A percentile compares a stretch with the other conserved stretches of the same genome.
These are phyloP conservation scores for Leccinum boreale DNA, from an alignment of 768 basidiomycete genomes.

Conservation along the genomic window DNA sequence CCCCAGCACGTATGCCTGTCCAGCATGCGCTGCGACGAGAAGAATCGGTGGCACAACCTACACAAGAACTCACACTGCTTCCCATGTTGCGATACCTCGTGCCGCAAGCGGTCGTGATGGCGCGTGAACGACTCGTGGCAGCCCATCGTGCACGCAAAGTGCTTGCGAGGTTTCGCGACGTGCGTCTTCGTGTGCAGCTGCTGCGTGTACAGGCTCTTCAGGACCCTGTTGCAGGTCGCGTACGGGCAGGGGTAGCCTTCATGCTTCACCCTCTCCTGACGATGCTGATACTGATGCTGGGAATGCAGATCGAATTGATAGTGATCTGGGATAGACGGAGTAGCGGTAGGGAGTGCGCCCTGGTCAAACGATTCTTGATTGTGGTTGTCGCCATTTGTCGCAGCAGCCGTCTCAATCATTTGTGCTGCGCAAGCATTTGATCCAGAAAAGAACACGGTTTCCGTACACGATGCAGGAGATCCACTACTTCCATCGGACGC, in stretches of 20 bases:
- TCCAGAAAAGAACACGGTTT: not conserved
- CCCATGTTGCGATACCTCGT: slow-evolving; percentile 1
- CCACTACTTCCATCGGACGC: not conserved
- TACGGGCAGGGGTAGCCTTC: slow-evolving; percentile 1
- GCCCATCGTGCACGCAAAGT: slow-evolving; percentile 2
- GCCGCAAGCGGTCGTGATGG: not conserved
- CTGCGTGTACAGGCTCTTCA: not conserved
- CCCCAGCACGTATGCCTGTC: slow-evolving; percentile 5
- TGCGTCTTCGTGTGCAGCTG: slow-evolving; percentile 1
- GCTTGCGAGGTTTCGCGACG: not conserved
- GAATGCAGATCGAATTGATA: too few species aligned
- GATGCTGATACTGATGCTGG: too few species aligned
- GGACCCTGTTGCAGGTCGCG: not conserved
- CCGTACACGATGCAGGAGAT: not conserved
- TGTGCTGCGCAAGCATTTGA: not conserved
- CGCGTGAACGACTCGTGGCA: slow-evolving; percentile 2
- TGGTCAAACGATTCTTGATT: not conserved
- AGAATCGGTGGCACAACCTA: slow-evolving; percentile 2
- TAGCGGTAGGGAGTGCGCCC: not conserved
- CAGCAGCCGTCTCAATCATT: too few species aligned
- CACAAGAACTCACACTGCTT: slow-evolving; percentile 4
- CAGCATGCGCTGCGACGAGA: slow-evolving; percentile 2
- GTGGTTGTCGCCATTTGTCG: not conserved
- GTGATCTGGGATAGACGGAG: not conserved
- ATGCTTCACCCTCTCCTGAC: not conserved